phyloP scores from a whole-genome alignment of 768 basidiomycete genomes.

The Boletus tylopilopsis region DNA sequence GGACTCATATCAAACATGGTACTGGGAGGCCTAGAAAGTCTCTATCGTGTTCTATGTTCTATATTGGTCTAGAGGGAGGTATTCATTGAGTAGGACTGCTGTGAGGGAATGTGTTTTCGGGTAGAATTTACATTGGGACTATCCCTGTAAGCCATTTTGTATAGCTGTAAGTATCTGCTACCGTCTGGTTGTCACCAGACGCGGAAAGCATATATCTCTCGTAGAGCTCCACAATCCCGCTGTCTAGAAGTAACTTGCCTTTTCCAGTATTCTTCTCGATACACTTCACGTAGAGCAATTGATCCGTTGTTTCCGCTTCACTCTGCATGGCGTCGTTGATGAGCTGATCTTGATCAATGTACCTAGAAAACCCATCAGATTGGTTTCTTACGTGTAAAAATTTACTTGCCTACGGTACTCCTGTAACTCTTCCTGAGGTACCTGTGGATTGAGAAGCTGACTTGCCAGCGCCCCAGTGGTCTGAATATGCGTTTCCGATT shows the following conservation, averaged over 20 bases:
- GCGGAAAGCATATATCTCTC: constrained; percentile 18
- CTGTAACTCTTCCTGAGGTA: constrained; percentile 58
- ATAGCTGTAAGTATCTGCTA: constrained; percentile 14
- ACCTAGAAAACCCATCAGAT: constrained; percentile 37
- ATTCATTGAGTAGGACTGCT: too few species aligned
- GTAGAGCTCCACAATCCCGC: constrained; percentile 18
- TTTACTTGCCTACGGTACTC: constrained; percentile 67
- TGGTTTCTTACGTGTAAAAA: background rate
- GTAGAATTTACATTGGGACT: background rate
- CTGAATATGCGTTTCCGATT: constrained; percentile 26
- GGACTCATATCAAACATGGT: too few species aligned
- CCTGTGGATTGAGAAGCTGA: constrained; percentile 56
- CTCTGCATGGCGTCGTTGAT: constrained; percentile 55
- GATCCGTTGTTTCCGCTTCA: constrained; percentile 53
- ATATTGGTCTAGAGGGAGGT: too few species aligned
- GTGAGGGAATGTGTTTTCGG: too few species aligned
- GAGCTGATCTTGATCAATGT: constrained; percentile 72
- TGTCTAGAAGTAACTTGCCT: constrained; percentile 9
- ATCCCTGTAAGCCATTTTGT: constrained; percentile 20
- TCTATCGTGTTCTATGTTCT: too few species aligned
- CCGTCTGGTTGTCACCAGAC: constrained; percentile 1
- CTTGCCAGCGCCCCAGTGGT: constrained; percentile 60
- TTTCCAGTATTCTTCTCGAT: constrained; percentile 39
- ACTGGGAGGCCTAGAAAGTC: too few species aligned
- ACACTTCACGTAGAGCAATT: constrained; percentile 51